Evolutionary conservation across 2,329 filamentous ascomycete species (phyloP), one percentile per base, ranked within the genome.

Genomic region (Penicillium sp.): DNA sequence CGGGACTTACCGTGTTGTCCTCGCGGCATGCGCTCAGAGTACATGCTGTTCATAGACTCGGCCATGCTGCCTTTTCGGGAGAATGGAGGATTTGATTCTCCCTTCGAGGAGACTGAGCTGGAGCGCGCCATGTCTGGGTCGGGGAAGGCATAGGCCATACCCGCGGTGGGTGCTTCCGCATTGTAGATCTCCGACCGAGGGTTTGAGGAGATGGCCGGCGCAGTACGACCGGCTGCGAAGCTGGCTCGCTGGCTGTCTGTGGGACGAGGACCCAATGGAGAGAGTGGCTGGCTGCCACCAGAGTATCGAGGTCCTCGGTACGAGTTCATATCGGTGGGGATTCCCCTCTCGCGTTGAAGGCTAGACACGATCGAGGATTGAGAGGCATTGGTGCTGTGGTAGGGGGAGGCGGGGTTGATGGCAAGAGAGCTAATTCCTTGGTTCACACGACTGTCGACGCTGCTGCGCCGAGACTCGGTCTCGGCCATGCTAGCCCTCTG

Each of bases 121-220:
- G 72, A 68, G 42, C 74, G 68, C 18, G 72, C 71, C 10, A 75
- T 68, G 45, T 77, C 77, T 1, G 78, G 78, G 59, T 80, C 78
- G 0, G 78, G 78, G 61, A 80, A 80, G 21, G 78, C 78, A 58
- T 79, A 80, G 3, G 78, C 76, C 59, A 79, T 75, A 69, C 78
- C 78, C 24, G 75, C 74, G 5, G 77, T 79, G 32, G 78, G 78
- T 11, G 76, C 73, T 54, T 79, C 77, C 4, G 78, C 77, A 55
- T 78, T 78, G 58, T 79, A 79, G 48, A 79, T 78, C 55, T 79
- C 78, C 24, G 75, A 75, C 43, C 74, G 73, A 22, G 78, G 78
- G 60, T 80, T 79, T 22, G 75, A 76, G 14, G 75, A 74, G 50
- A 80, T 80, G 1, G 76, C 74, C 18, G 78, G 78, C 10, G 78